phyloP scores from a whole-genome alignment of 2,329 filamentous ascomycete species.

The Penicillium oxalicum region DNA sequence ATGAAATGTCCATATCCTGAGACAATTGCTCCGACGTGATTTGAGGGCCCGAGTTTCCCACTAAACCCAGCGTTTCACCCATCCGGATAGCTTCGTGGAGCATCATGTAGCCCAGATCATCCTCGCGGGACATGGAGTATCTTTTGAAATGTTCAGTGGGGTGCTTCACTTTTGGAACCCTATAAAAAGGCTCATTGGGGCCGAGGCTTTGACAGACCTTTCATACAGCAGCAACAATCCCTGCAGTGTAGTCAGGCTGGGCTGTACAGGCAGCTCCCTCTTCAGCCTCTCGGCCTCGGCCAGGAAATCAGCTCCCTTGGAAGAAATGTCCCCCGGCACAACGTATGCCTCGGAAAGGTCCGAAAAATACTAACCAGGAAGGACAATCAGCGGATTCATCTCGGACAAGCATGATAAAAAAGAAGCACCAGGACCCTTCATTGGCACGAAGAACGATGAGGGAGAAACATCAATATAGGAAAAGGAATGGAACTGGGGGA shows the following conservation, averaged over 20 bases:
- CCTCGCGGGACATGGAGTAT: conserved; percentile 32
- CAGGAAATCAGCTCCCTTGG: conserved; percentile 33
- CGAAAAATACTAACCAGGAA: conserved; percentile 28
- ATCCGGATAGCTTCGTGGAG: conserved; percentile 33
- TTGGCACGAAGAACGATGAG: too few relatives aligned
- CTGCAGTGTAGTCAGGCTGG: conserved; percentile 29
- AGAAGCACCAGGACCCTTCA: neutral
- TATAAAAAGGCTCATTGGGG: neutral
- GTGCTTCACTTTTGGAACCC: too few relatives aligned
- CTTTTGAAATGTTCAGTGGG: conserved; percentile 10
- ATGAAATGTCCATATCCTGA: conserved; percentile 27
- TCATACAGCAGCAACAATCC: conserved; percentile 34
- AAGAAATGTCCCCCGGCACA: conserved; percentile 31
- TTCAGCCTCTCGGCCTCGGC: conserved; percentile 32
- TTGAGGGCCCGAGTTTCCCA: conserved; percentile 21
- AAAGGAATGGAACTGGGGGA: neutral
- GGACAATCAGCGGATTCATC: neutral
- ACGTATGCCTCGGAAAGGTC: conserved; percentile 37
- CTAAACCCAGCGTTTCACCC: conserved; percentile 29
- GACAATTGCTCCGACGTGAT: conserved; percentile 21
- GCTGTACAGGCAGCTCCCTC: conserved; percentile 16
- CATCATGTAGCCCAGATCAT: conserved; percentile 35
- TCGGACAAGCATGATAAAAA: neutral
- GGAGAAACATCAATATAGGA: too few relatives aligned
- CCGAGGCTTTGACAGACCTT: conserved; percentile 16